A percentile compares a stretch with the other conserved stretches of the same genome.
phyloP scores from a whole-genome alignment of 2,329 filamentous ascomycete species.

The Orbilia brochopaga region DNA sequence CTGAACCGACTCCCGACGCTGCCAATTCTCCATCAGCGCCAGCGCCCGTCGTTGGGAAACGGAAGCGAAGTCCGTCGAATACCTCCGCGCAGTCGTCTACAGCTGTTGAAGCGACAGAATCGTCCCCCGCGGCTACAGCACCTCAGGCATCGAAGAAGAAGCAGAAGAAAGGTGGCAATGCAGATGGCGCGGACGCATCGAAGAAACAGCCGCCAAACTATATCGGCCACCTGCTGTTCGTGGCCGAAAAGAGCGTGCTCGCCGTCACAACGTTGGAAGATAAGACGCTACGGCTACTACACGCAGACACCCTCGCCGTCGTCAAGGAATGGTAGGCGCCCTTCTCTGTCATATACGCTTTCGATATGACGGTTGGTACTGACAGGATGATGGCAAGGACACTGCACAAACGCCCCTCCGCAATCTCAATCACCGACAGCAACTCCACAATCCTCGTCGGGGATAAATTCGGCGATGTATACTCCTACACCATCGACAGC shows the following conservation, averaged over 20 bases:
- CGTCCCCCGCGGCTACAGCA: constrained; percentile 2
- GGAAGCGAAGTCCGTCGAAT: constrained; percentile 44
- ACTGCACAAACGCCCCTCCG: constrained; percentile 89
- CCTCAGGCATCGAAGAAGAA: constrained; percentile 17
- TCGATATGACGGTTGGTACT: constrained; percentile 29
- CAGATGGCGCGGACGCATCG: background rate
- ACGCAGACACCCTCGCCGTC: constrained; percentile 72
- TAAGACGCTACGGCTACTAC: constrained; percentile 85
- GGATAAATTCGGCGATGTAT: constrained; percentile 98
- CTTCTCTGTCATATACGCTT: constrained; percentile 13
- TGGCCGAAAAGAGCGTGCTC: constrained; percentile 70
- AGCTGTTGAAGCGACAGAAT: background rate
- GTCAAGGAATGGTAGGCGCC: constrained; percentile 62
- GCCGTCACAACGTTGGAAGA: constrained; percentile 86
- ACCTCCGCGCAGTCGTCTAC: constrained; percentile 9
- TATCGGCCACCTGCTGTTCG: constrained; percentile 55
- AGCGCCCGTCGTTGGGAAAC: constrained; percentile 20
- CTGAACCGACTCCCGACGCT: background rate
- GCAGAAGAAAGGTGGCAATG: constrained; percentile 18
- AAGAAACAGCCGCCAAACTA: constrained; percentile 53
- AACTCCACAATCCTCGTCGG: constrained; percentile 76
- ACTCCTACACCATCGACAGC: constrained; percentile 65
- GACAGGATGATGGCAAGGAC: constrained; percentile 61
- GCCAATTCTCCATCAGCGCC: constrained; percentile 14
- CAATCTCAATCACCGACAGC: constrained; percentile 73